Percentiles rank a stretch among this genome's conserved stretches.
These are phyloP conservation scores for Aspergillus pseudoterreus DNA, from an alignment of 2,329 filamentous ascomycete species.

Conservation along the genomic window DNA sequence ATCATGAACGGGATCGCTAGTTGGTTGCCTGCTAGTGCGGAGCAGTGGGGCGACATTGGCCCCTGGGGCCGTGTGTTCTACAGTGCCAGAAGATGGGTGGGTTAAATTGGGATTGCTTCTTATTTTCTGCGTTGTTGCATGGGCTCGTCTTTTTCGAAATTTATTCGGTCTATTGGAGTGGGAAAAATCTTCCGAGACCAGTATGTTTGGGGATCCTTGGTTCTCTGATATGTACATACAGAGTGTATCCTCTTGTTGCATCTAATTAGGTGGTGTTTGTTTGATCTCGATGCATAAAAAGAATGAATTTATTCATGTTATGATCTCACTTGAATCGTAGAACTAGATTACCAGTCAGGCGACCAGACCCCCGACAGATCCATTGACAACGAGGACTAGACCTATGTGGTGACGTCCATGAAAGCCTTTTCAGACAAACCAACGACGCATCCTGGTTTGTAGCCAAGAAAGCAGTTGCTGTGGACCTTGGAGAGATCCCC, in stretches of 20 bases:
- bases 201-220: not conserved
- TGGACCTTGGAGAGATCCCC: too few relatives aligned
- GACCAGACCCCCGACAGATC: too few relatives aligned
- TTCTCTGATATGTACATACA: not conserved
- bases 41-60: conserved; percentile 74
- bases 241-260: not conserved
- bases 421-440: too few relatives aligned
- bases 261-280: not conserved
- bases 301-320: too few relatives aligned
- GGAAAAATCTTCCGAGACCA: not conserved
- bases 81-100: conserved; percentile 85
- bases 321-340: too few relatives aligned
- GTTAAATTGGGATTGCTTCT: conserved; percentile 37
- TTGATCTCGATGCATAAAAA: too few relatives aligned
- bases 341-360: too few relatives aligned
- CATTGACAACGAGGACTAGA: too few relatives aligned
- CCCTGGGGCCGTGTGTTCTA: conserved; percentile 85
- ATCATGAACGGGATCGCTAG: conserved; percentile 75
- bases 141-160: not conserved
- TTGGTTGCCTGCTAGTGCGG: conserved; percentile 63
- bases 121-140: not conserved
- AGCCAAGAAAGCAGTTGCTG: too few relatives aligned
- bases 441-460: too few relatives aligned
- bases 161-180: not conserved
- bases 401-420: too few relatives aligned